A percentile compares a stretch with the other conserved stretches of the same genome.
Evolutionary conservation across 768 basidiomycete genomes (phyloP).

Genomic region (Termitomyces sp.): DNA sequence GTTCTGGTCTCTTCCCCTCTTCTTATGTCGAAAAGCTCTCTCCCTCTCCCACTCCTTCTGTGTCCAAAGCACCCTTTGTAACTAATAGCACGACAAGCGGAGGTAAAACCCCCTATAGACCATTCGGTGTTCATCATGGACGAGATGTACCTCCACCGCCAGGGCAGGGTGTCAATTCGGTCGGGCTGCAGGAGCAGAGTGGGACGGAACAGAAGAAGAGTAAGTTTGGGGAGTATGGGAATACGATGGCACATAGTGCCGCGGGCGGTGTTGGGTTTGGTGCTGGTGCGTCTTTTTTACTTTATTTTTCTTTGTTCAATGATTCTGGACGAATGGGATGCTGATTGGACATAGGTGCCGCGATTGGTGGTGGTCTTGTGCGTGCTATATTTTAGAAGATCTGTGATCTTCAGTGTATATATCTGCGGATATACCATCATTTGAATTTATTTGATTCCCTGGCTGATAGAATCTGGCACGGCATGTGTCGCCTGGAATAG

Average conservation of each 20-base stretch:
- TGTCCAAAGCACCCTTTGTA: constrained; percentile 16
- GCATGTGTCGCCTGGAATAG: background rate
- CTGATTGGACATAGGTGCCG: constrained; percentile 1
- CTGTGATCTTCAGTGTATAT: background rate
- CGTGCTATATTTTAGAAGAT: background rate
- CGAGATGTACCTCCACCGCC: constrained; percentile 32
- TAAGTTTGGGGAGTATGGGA: constrained; percentile 52
- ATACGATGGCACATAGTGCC: constrained; percentile 58
- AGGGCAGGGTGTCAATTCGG: constrained; percentile 29
- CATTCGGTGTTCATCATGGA: constrained; percentile 40
- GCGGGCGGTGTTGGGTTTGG: constrained; percentile 76
- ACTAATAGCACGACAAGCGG: background rate
- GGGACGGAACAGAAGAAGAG: constrained; percentile 48
- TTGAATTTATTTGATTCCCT: background rate
- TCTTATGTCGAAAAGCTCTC: constrained; percentile 61
- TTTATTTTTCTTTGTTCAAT: background rate
- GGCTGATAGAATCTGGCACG: background rate
- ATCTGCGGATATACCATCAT: background rate
- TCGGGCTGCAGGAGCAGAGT: constrained; percentile 40
- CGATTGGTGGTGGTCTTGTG: constrained; percentile 2
- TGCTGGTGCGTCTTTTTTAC: constrained; percentile 43
- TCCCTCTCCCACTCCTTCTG: constrained; percentile 13
- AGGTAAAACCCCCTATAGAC: constrained; percentile 29
- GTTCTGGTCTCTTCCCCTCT: constrained; percentile 74
- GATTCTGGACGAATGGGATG: background rate